A percentile compares a stretch with the other conserved stretches of the same genome.
Conservation (phyloP, 495 filamentous ascomycete genomes). For the Daldinia decipiens region DNA sequence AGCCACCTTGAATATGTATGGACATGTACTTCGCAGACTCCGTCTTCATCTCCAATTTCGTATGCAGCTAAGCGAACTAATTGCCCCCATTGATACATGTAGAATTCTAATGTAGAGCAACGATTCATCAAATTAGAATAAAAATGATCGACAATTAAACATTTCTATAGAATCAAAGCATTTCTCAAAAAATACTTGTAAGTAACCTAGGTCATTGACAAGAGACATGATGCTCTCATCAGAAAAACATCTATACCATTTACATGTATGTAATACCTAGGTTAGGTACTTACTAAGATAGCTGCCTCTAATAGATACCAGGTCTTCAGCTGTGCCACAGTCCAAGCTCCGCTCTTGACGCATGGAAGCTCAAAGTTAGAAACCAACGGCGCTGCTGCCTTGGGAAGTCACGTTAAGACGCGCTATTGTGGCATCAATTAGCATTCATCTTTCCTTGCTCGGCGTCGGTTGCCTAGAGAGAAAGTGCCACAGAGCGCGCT, state of each 20-base stretch:
- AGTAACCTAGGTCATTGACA: not conserved
- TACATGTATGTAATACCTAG: not conserved
- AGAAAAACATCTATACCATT: not conserved
- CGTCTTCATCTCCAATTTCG: not conserved
- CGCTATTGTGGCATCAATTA: conserved; percentile 20
- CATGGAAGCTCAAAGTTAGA: not conserved
- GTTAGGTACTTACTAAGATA: not conserved
- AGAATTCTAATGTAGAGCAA: not conserved
- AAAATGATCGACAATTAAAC: not conserved
- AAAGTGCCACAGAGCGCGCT: not conserved
- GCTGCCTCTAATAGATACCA: not conserved
- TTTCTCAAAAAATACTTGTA: not conserved
- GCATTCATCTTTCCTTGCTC: not conserved
- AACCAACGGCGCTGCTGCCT: conserved; percentile 22
- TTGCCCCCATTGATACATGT: not conserved
- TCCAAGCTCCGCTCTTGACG: conserved; percentile 9
- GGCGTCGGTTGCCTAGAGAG: conserved; percentile 25
- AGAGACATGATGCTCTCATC: not conserved
- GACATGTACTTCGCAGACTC: no score
- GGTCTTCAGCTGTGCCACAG: not conserved
- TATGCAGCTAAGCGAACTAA: not conserved
- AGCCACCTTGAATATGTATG: not conserved
- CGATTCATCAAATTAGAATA: not conserved
- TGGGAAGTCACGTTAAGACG: conserved; percentile 29
- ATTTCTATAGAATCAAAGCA: not conserved